Evolutionary conservation across 176 grass and related monocot species (phyloP).

Genomic region (Cenchrus purpureus): DNA sequence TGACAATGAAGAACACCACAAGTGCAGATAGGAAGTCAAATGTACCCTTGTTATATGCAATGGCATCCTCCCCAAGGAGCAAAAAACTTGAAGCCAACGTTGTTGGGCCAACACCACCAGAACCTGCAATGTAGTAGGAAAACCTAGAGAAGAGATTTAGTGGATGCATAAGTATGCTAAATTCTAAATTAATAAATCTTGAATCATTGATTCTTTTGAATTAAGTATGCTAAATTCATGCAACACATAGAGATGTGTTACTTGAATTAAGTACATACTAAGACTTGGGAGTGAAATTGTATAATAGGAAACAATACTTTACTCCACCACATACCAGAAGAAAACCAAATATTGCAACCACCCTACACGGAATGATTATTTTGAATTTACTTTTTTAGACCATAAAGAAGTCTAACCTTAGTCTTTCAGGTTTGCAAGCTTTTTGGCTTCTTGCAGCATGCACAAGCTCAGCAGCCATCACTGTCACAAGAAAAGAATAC

Average conservation of each 20-base stretch:
- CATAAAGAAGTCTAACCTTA: slow-evolving; percentile 74
- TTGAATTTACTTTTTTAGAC: neutral
- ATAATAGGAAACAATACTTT: too few species aligned
- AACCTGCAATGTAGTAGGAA: slow-evolving; percentile 87
- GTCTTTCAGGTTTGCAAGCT: slow-evolving; percentile 65
- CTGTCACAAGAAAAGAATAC: slow-evolving; percentile 40
- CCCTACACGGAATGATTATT: neutral
- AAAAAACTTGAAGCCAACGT: slow-evolving; percentile 89
- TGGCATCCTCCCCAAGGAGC: slow-evolving; percentile 90
- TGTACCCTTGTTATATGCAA: slow-evolving; percentile 90
- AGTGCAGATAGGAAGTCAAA: neutral
- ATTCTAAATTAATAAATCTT: neutral
- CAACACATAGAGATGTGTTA: too few species aligned
- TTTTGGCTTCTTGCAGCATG: slow-evolving; percentile 59
- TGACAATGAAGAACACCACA: neutral
- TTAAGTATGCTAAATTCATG: too few species aligned
- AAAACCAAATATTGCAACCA: neutral
- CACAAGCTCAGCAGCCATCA: slow-evolving; percentile 92
- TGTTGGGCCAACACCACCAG: slow-evolving; percentile 87
- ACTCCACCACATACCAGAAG: neutral
- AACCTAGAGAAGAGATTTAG: slow-evolving; percentile 86
- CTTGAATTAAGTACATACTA: neutral
- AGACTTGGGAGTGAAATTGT: neutral
- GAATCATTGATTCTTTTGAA: neutral
- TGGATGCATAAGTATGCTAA: neutral